These are phyloP conservation scores for Colletotrichum sojae DNA, from an alignment of 2,329 filamentous ascomycete species.

Conservation along the genomic window DNA sequence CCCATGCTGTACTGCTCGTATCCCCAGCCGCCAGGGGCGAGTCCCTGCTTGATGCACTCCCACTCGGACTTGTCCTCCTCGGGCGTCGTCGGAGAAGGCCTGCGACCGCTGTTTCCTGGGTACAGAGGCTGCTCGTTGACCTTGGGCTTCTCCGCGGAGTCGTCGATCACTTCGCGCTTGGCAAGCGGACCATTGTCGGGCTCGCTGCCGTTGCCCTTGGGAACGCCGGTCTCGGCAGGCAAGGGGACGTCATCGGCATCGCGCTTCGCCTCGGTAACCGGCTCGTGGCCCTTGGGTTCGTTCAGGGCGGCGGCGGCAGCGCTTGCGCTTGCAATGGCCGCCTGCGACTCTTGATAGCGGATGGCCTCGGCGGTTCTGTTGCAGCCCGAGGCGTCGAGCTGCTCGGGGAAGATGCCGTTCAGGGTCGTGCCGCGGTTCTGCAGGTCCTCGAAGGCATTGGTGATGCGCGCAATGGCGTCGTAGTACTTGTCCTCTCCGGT, in stretches of 20 bases:
- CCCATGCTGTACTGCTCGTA: constrained; percentile 71
- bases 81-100: constrained; percentile 25
- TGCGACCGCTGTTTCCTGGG: constrained; percentile 25
- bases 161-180: constrained; percentile 43
- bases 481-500: constrained; percentile 88
- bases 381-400: constrained; percentile 85
- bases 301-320: constrained; percentile 19
- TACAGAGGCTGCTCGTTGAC: constrained; percentile 28
- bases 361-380: constrained; percentile 65
- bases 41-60: constrained; percentile 70
- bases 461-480: constrained; percentile 89
- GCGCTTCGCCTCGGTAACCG: constrained; percentile 25
- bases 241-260: neutral
- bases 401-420: constrained; percentile 85
- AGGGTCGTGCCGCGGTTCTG: constrained; percentile 79
- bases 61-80: constrained; percentile 30
- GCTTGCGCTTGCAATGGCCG: constrained; percentile 48
- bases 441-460: constrained; percentile 81
- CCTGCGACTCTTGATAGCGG: constrained; percentile 50
- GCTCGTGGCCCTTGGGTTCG: constrained; percentile 47
- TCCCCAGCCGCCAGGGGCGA: constrained; percentile 63
- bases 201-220: constrained; percentile 18
- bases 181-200: constrained; percentile 5
- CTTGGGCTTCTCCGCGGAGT: constrained; percentile 40
- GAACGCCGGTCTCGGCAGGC: constrained; percentile 16